phyloP scores from a whole-genome alignment of 2,329 filamentous ascomycete genomes.

The Fusarium burgessii region DNA sequence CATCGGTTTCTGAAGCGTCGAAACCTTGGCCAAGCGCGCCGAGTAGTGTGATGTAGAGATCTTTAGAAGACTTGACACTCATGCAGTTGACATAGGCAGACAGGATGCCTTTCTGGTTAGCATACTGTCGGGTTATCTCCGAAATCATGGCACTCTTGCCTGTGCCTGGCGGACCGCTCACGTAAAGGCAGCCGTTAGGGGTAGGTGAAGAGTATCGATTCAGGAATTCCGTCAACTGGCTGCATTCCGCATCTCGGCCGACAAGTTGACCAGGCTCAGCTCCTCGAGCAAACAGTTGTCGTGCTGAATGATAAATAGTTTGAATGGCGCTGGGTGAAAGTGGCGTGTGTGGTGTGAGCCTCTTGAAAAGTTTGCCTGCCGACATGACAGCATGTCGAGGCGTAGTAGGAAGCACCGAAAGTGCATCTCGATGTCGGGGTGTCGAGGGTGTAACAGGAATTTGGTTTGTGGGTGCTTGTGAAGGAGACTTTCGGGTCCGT shows the following conservation, averaged over 20 bases:
- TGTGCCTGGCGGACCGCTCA: conserved; percentile 95
- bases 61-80: conserved; percentile 89
- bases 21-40: conserved; percentile 73
- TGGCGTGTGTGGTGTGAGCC: conserved; percentile 82
- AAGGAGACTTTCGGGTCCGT: conserved; percentile 46
- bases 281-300: conserved; percentile 87
- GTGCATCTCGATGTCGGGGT: conserved; percentile 82
- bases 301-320: conserved; percentile 87
- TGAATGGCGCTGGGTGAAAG: conserved; percentile 74
- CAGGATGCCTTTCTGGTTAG: conserved; percentile 66
- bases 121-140: conserved; percentile 75
- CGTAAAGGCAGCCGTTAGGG: conserved; percentile 86
- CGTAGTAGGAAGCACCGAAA: conserved; percentile 78
- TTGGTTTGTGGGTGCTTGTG: conserved; percentile 53
- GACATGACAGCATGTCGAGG: conserved; percentile 87
- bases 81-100: conserved; percentile 94
- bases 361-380: conserved; percentile 78
- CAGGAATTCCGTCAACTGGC: conserved; percentile 77
- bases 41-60: conserved; percentile 84
- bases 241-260: conserved; percentile 77
- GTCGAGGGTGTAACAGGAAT: conserved; percentile 77
- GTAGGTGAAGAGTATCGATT: conserved; percentile 68
- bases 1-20: conserved; percentile 73
- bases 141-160: conserved; percentile 96
- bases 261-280: conserved; percentile 80